Conservation (phyloP, 306 rosid species). For the Cicer chorassanicum region DNA sequence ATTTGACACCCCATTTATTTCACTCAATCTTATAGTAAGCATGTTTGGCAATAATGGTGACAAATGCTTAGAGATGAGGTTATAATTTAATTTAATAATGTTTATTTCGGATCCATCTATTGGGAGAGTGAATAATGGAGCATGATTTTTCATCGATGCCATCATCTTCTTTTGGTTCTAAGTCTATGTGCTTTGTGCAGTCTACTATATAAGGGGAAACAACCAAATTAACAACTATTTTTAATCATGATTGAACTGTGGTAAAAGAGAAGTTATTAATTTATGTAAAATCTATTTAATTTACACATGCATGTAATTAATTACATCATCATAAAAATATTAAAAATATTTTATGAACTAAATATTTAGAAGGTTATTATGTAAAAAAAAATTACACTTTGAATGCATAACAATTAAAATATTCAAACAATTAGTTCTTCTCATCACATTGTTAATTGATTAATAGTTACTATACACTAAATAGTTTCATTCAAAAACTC, state of each 20-base stretch:
- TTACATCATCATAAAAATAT: background rate
- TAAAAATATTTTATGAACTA: too few relatives aligned
- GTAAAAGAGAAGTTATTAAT: background rate
- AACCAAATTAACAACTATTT: slow-evolving; percentile 16
- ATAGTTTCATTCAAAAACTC: too few relatives aligned
- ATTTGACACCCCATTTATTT: slow-evolving; percentile 55
- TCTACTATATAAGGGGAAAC: slow-evolving; percentile 43
- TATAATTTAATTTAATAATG: slow-evolving; percentile 38
- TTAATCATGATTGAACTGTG: slow-evolving; percentile 20
- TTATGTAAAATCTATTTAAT: background rate
- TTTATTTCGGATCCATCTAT: slow-evolving; percentile 30
- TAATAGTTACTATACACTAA: background rate
- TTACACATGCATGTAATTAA: background rate
- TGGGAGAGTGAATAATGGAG: slow-evolving; percentile 47
- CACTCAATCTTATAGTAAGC: slow-evolving; percentile 49
- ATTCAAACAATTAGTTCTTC: too few relatives aligned
- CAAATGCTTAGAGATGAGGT: slow-evolving; percentile 51
- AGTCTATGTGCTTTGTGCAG: slow-evolving; percentile 77
- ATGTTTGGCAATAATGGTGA: slow-evolving; percentile 58
- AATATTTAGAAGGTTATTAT: too few relatives aligned
- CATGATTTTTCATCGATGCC: slow-evolving; percentile 45
- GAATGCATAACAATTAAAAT: background rate
- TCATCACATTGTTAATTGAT: background rate
- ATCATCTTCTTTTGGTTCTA: slow-evolving; percentile 58
- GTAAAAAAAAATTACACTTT: too few relatives aligned